phyloP scores from a whole-genome alignment of 768 basidiomycete species.

The Calocybe gangraenosa region DNA sequence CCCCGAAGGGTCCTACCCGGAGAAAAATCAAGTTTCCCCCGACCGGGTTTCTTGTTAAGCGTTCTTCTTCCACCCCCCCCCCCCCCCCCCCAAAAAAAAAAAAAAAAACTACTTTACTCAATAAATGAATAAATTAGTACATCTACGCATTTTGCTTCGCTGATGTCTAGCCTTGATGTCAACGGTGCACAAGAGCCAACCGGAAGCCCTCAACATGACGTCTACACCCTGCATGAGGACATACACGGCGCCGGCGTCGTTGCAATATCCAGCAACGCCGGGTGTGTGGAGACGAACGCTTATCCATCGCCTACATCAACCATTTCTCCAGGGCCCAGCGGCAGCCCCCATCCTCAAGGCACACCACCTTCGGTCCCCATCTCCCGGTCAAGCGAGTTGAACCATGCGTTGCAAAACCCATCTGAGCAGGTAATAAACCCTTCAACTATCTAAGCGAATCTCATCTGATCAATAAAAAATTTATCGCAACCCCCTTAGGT shows the following conservation, averaged over 20 bases:
- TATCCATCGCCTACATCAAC: conserved; percentile 43
- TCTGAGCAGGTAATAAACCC: conserved; percentile 19
- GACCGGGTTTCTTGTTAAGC: too few relatives aligned
- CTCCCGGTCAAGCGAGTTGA: conserved; percentile 31
- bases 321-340: conserved; percentile 30
- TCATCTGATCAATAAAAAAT: too few relatives aligned
- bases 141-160: conserved; percentile 34
- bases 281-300: conserved; percentile 7
- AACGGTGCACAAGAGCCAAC: conserved; percentile 21
- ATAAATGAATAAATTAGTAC: too few relatives aligned
- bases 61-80: too few relatives aligned
- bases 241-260: conserved; percentile 8
- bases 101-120: too few relatives aligned
- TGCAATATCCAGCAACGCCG: conserved; percentile 6
- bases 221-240: conserved; percentile 26
- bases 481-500: conserved; percentile 3
- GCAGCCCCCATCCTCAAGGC: conserved; percentile 24
- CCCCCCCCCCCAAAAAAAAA: too few relatives aligned
- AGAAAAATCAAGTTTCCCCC: too few relatives aligned
- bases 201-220: conserved; percentile 7
- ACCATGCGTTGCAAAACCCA: conserved; percentile 27
- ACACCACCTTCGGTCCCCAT: conserved; percentile 21
- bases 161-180: conserved; percentile 42
- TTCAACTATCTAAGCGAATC: too few relatives aligned
- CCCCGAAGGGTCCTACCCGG: too few relatives aligned